phyloP scores from a whole-genome alignment of 257 asterid species.

The Solanum chmielewskii region DNA sequence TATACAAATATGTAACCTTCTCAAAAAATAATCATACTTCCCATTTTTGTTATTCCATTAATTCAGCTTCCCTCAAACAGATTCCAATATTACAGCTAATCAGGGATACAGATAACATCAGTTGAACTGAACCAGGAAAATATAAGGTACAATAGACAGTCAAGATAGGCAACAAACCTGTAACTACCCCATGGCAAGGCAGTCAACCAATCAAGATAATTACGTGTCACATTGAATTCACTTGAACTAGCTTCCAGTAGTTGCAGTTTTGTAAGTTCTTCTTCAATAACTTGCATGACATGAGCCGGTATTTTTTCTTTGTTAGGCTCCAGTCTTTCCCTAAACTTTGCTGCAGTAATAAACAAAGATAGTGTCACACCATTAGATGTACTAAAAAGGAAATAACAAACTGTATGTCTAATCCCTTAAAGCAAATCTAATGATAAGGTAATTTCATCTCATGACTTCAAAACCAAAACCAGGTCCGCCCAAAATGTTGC shows the following conservation, averaged over 20 bases:
- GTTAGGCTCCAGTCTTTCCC: constrained; percentile 90
- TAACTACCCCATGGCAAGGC: constrained; percentile 98
- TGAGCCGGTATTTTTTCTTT: constrained; percentile 89
- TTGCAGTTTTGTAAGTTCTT: constrained; percentile 83
- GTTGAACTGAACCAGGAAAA: not conserved
- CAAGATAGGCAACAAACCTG: constrained; percentile 41
- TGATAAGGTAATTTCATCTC: not conserved
- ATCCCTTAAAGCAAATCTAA: not conserved
- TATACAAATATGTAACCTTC: not conserved
- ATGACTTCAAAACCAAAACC: not conserved
- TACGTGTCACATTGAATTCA: constrained; percentile 96
- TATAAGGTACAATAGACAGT: not conserved
- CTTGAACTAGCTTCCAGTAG: constrained; percentile 98
- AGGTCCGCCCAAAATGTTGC: not conserved
- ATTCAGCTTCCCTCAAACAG: not conserved
- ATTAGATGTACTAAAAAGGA: not conserved
- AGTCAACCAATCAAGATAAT: constrained; percentile 99
- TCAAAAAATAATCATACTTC: not conserved
- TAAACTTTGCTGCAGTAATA: constrained; percentile 60
- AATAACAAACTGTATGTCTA: not conserved
- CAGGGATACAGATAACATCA: not conserved
- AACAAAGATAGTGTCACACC: not conserved
- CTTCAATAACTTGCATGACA: constrained; percentile 96
- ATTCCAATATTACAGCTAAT: not conserved
- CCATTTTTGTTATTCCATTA: not conserved